phyloP scores from a whole-genome alignment of 257 asterid genomes.

The Solanum medicagineum region DNA sequence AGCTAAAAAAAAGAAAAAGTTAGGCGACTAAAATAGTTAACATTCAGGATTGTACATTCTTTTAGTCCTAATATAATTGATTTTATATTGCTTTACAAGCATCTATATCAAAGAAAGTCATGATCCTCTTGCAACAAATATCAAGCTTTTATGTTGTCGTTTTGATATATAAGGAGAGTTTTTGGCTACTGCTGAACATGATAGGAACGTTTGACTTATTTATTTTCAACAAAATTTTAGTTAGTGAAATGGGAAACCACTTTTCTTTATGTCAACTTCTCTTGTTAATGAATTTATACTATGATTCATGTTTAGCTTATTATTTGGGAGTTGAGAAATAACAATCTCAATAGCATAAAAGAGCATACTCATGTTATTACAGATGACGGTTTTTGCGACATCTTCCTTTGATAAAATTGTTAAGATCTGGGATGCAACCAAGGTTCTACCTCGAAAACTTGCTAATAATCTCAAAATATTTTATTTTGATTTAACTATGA shows the following conservation, averaged over 20 bases:
- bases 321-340: conserved; percentile 11
- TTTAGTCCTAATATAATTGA: background rate
- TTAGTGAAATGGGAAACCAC: background rate
- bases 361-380: conserved; percentile 23
- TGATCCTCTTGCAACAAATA: conserved; percentile 12
- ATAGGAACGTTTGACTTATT: conserved; percentile 19
- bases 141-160: conserved; percentile 31
- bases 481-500: background rate
- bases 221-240: background rate
- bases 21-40: too few species aligned
- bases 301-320: conserved; percentile 6
- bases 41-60: too few species aligned
- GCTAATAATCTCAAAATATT: too few species aligned
- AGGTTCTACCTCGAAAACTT: conserved; percentile 5
- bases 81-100: conserved; percentile 5
- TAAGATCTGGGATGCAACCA: conserved; percentile 31
- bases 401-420: conserved; percentile 30
- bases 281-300: background rate
- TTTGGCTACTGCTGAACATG: conserved; percentile 40
- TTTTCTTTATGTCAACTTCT: background rate
- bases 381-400: conserved; percentile 25
- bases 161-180: conserved; percentile 26
- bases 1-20: too few species aligned
- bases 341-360: background rate
- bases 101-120: conserved; percentile 8